A percentile compares a stretch with the other conserved stretches of the same genome.
Evolutionary conservation across 805 yeast genomes (phyloP).

Genomic region (Saccharomyces paradoxus): DNA sequence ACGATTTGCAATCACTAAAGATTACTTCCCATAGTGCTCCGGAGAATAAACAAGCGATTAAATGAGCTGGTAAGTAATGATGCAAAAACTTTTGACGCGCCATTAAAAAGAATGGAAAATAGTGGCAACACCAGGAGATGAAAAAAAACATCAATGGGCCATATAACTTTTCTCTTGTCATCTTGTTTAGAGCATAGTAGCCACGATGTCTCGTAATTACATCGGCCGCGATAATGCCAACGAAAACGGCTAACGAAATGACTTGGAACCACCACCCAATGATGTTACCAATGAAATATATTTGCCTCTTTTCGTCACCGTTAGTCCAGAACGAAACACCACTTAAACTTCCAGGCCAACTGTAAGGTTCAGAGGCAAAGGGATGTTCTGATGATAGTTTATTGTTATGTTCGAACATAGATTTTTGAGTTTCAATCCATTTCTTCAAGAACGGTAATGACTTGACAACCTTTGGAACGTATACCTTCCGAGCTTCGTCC

Average conservation of each 20-base stretch:
- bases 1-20: constrained; percentile 47
- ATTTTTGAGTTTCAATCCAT: constrained; percentile 80
- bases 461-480: constrained; percentile 56
- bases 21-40: constrained; percentile 78
- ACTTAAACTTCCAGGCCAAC: constrained; percentile 83
- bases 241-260: constrained; percentile 50
- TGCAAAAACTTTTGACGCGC: constrained; percentile 87
- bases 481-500: constrained; percentile 52
- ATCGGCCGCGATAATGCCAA: constrained; percentile 63
- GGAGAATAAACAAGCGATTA: constrained; percentile 73
- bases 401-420: constrained; percentile 91
- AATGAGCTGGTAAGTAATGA: constrained; percentile 92
- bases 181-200: constrained; percentile 45
- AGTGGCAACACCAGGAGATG: constrained; percentile 82
- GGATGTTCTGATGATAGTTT: constrained; percentile 84
- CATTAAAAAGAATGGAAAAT: constrained; percentile 87
- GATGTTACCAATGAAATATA: constrained; percentile 83
- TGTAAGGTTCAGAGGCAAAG: constrained; percentile 82
- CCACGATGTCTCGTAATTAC: constrained; percentile 72
- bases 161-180: constrained; percentile 64
- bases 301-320: constrained; percentile 56
- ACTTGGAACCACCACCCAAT: constrained; percentile 87
- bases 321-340: constrained; percentile 98
- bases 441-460: constrained; percentile 68
- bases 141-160: constrained; percentile 76